These are phyloP conservation scores for Zygosaccharomyces sapae DNA, from an alignment of 1,139 yeast genomes.

Conservation along the genomic window DNA sequence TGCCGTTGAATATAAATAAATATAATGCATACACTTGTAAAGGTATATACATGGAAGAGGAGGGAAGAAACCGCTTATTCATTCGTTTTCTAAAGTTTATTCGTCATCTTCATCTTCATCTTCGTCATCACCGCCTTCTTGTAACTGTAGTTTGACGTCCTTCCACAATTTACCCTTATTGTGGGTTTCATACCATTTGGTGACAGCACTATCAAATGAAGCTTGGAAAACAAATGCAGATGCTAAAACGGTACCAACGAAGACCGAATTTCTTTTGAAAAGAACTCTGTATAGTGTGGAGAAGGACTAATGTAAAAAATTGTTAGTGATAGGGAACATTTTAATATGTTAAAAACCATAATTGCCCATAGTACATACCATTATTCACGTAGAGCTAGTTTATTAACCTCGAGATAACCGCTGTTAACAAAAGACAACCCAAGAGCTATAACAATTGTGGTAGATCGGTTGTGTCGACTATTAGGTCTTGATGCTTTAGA, in stretches of 20 bases:
- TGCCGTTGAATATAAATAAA: slow-evolving; percentile 11
- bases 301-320: slow-evolving; percentile 36
- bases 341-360: too few relatives aligned
- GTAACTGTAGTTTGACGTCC: slow-evolving; percentile 71
- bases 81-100: background rate
- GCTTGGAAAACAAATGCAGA: slow-evolving; percentile 90
- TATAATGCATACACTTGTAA: slow-evolving; percentile 7
- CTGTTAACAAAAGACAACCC: background rate
- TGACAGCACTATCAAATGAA: slow-evolving; percentile 73
- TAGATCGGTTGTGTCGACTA: background rate
- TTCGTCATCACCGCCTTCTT: slow-evolving; percentile 54
- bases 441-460: background rate
- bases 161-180: slow-evolving; percentile 97
- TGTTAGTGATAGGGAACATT: background rate
- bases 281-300: slow-evolving; percentile 61
- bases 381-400: background rate
- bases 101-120: slow-evolving; percentile 42
- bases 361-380: slow-evolving; percentile 11
- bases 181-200: slow-evolving; percentile 78
- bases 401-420: background rate
- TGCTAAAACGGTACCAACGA: slow-evolving; percentile 78
- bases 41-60: slow-evolving; percentile 5
- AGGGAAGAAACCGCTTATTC: background rate
- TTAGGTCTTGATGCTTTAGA: background rate
- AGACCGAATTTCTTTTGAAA: slow-evolving; percentile 90